phyloP scores from a whole-genome alignment of 805 yeast genomes.

The Metschnikowia bowlesiae region DNA sequence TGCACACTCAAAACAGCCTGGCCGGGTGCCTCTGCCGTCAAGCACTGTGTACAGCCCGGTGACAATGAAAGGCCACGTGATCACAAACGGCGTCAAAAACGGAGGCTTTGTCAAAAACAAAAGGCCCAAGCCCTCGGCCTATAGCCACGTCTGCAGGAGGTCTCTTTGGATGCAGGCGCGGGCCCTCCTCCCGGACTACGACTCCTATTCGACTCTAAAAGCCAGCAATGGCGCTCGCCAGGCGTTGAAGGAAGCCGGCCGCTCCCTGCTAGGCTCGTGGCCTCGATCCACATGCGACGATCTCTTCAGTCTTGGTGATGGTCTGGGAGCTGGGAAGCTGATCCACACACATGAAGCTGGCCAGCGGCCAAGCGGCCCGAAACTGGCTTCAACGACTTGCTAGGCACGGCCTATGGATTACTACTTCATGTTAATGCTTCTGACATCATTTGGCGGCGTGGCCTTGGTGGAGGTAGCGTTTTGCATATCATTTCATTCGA shows the following conservation, averaged over 20 bases:
- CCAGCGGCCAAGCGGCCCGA: too few species aligned
- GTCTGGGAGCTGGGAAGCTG: background rate
- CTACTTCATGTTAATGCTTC: too few species aligned
- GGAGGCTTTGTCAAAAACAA: slow-evolving; percentile 49
- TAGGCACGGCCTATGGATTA: too few species aligned
- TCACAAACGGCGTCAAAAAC: slow-evolving; percentile 57
- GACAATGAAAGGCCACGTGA: slow-evolving; percentile 29
- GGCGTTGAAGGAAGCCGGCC: slow-evolving; percentile 23
- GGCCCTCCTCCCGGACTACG: background rate
- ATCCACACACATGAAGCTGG: too few species aligned
- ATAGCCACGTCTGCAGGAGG: slow-evolving; percentile 34
- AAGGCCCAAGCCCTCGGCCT: slow-evolving; percentile 42
- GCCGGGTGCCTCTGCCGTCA: slow-evolving; percentile 25
- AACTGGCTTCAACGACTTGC: too few species aligned
- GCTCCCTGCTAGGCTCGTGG: slow-evolving; percentile 44
- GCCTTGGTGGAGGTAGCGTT: too few species aligned
- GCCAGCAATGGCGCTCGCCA: slow-evolving; percentile 23
- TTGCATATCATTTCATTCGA: too few species aligned
- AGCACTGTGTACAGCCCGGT: slow-evolving; percentile 26
- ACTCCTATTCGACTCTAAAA: slow-evolving; percentile 18
- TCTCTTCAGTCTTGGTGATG: background rate
- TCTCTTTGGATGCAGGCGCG: slow-evolving; percentile 15
- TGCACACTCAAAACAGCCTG: slow-evolving; percentile 20
- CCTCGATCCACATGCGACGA: slow-evolving; percentile 41
- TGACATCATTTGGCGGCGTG: too few species aligned